phyloP scores from a whole-genome alignment of 2,329 filamentous ascomycete species.

The Cladosporium phlei region DNA sequence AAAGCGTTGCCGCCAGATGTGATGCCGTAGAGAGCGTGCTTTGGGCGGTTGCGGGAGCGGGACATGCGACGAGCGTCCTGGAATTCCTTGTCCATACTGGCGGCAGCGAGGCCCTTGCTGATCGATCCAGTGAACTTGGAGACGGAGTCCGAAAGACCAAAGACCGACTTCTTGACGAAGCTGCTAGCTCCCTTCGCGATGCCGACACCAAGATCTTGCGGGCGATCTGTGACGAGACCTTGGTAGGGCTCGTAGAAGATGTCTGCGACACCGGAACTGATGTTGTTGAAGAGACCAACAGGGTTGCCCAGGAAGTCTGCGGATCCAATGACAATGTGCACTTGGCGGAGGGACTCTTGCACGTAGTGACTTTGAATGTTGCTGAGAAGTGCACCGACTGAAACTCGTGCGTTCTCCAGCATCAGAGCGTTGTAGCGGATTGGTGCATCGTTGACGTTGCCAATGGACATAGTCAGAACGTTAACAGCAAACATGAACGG shows the following conservation, averaged over 20 bases:
- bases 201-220: constrained; percentile 88
- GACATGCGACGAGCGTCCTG: constrained; percentile 94
- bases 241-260: constrained; percentile 99
- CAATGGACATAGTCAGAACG: constrained; percentile 97
- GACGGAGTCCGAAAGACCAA: constrained; percentile 94
- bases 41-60: constrained; percentile 84
- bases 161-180: constrained; percentile 98
- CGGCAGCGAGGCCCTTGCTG: constrained; percentile 91
- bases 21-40: constrained; percentile 94
- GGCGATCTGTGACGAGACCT: constrained; percentile 89
- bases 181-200: constrained; percentile 95
- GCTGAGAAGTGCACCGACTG: constrained; percentile 73
- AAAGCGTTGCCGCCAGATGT: constrained; percentile 94
- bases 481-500: constrained; percentile 99
- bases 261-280: constrained; percentile 92
- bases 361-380: constrained; percentile 94
- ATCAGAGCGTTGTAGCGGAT: constrained; percentile 89
- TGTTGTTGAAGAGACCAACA: constrained; percentile 95
- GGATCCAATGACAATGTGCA: constrained; percentile 94
- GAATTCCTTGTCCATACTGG: constrained; percentile 96
- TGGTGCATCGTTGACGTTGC: constrained; percentile 97
- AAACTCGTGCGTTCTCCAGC: constrained; percentile 90
- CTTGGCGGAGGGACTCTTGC: constrained; percentile 90
- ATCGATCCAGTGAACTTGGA: constrained; percentile 97
- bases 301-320: constrained; percentile 97